Evolutionary conservation across 1,284 basidiomycete genomes (phyloP).

Genomic region (Heterobasidion occidentale): DNA sequence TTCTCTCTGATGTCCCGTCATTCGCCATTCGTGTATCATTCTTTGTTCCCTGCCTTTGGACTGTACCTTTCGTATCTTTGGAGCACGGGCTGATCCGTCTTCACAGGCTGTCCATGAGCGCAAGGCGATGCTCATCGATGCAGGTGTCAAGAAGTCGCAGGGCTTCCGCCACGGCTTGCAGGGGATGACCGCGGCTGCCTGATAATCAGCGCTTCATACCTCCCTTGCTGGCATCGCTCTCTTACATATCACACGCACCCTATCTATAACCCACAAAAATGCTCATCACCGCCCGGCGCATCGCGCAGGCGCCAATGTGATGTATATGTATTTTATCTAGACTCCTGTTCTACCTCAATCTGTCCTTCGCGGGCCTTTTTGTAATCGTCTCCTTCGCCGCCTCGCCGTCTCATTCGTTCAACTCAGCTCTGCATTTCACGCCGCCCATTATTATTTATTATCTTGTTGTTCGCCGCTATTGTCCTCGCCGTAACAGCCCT

Average conservation of each 20-base stretch:
- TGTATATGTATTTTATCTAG: background rate
- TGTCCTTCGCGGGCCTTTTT: background rate
- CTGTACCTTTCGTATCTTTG: background rate
- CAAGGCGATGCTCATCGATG: slow-evolving; percentile 25
- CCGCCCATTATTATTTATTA: background rate
- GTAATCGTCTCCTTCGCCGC: slow-evolving; percentile 7
- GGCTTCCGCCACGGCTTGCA: background rate
- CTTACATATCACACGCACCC: too few species aligned
- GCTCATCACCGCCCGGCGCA: background rate
- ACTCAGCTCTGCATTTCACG: too few species aligned
- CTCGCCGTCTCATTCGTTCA: background rate
- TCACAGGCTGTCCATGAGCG: slow-evolving; percentile 28
- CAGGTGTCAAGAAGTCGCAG: slow-evolving; percentile 21
- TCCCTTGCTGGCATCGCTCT: too few species aligned
- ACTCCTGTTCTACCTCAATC: background rate
- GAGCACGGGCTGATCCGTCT: background rate
- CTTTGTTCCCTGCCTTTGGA: background rate
- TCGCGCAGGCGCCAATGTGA: background rate
- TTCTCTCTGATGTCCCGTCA: background rate
- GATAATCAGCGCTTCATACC: background rate
- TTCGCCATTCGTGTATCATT: background rate
- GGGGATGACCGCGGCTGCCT: background rate
- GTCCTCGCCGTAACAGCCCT: background rate
- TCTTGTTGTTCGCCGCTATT: background rate
- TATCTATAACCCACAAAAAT: background rate